Evolutionary conservation across 2,329 filamentous ascomycete genomes (phyloP).

Genomic region (Rhinocladiella similis): DNA sequence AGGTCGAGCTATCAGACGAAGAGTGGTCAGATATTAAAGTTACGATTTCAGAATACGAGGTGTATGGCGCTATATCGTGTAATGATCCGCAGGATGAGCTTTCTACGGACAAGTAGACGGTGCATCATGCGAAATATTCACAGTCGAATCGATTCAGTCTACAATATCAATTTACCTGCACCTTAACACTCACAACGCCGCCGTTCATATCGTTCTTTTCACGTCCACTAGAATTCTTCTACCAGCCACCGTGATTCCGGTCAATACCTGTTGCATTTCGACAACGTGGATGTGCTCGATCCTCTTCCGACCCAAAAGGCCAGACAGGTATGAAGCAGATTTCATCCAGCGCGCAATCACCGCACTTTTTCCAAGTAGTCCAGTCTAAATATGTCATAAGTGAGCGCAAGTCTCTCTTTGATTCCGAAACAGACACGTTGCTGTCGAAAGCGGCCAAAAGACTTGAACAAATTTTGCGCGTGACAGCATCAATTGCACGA

Average conservation of each 20-base stretch:
- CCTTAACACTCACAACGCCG: too few relatives aligned
- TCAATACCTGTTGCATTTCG: constrained; percentile 30
- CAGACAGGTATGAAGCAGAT: constrained; percentile 65
- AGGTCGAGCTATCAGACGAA: too few relatives aligned
- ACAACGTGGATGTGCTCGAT: constrained; percentile 55
- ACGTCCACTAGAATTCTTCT: background rate
- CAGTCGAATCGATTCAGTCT: too few relatives aligned
- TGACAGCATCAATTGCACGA: constrained; percentile 34
- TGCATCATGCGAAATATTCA: too few relatives aligned
- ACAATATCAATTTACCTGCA: too few relatives aligned
- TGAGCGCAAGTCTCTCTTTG: constrained; percentile 30
- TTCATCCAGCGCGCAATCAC: constrained; percentile 52
- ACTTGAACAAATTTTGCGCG: constrained; percentile 36
- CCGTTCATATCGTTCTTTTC: too few relatives aligned
- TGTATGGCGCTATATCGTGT: too few relatives aligned
- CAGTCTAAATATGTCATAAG: constrained; percentile 57
- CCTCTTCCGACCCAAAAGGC: constrained; percentile 57
- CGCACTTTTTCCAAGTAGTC: constrained; percentile 60
- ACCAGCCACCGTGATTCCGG: constrained; percentile 11
- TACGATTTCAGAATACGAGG: too few relatives aligned
- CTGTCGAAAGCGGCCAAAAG: constrained; percentile 31
- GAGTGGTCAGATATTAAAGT: too few relatives aligned
- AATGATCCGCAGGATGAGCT: too few relatives aligned
- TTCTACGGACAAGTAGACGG: too few relatives aligned
- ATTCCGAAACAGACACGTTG: constrained; percentile 4